These are phyloP conservation scores for Sphagnum contortum DNA, from an alignment of 225 moss, liverwort and hornwort species.

Conservation along the genomic window DNA sequence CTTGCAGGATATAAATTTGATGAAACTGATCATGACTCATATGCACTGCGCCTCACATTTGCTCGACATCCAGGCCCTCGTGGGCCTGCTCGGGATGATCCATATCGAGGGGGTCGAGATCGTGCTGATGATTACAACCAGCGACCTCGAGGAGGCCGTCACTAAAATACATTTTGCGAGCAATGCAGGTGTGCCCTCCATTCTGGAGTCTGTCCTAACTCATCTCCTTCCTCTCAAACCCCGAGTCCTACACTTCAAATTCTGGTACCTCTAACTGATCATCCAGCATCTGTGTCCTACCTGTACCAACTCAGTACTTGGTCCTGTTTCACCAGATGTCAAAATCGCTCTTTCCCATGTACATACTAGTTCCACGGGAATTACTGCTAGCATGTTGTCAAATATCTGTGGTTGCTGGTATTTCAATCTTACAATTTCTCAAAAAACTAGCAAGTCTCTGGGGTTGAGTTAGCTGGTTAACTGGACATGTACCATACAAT, in stretches of 20 bases:
- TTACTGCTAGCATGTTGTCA: too few relatives aligned
- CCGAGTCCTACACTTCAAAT: slow-evolving; percentile 14
- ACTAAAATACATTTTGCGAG: slow-evolving; percentile 15
- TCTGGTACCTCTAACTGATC: slow-evolving; percentile 5
- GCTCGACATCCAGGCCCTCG: slow-evolving; percentile 97
- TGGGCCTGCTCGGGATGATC: slow-evolving; percentile 89
- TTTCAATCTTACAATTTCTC: too few relatives aligned
- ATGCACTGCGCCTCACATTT: slow-evolving; percentile 91
- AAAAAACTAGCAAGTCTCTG: too few relatives aligned
- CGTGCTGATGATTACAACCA: slow-evolving; percentile 55
- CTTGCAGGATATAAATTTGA: slow-evolving; percentile 96
- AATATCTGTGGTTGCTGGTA: too few relatives aligned
- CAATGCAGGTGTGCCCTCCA: slow-evolving; percentile 25
- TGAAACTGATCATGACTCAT: slow-evolving; percentile 96
- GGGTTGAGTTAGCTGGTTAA: too few relatives aligned
- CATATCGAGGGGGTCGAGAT: slow-evolving; percentile 68
- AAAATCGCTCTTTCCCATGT: too few relatives aligned
- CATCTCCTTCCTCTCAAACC: slow-evolving; percentile 6
- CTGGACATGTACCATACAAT: too few relatives aligned
- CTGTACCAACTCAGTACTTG: too few relatives aligned
- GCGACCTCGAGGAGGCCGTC: slow-evolving; percentile 53
- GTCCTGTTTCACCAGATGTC: too few relatives aligned
- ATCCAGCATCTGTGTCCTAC: too few relatives aligned
- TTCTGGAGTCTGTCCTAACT: background rate
- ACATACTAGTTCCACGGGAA: too few relatives aligned